A percentile compares a stretch with the other conserved stretches of the same genome.
phyloP scores from a whole-genome alignment of 1,284 basidiomycete genomes.

The Sporisorium exsertum region DNA sequence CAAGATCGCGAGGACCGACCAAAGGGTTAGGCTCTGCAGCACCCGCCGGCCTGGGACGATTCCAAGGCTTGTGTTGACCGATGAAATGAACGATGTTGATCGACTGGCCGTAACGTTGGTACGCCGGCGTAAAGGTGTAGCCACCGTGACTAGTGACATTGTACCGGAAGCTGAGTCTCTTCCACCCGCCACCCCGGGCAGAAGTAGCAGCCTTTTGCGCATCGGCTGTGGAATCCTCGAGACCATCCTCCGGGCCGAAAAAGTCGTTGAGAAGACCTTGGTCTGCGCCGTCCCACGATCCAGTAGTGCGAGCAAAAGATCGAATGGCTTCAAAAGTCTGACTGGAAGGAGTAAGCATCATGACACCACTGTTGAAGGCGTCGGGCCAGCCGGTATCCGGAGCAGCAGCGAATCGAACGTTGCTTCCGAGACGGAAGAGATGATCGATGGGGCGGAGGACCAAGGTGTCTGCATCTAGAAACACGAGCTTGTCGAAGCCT shows the following conservation, averaged over 20 bases:
- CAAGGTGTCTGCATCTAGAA: slow-evolving; percentile 95
- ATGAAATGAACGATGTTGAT: slow-evolving; percentile 95
- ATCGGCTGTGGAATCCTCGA: not conserved
- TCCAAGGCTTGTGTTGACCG: slow-evolving; percentile 93
- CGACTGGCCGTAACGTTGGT: slow-evolving; percentile 87
- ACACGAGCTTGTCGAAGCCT: slow-evolving; percentile 88
- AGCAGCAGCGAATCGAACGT: slow-evolving; percentile 77
- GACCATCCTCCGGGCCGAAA: slow-evolving; percentile 74
- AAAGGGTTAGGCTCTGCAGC: slow-evolving; percentile 67
- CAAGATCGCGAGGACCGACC: slow-evolving; percentile 23
- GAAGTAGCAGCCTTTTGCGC: slow-evolving; percentile 2
- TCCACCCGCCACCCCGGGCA: slow-evolving; percentile 79
- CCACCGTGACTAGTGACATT: slow-evolving; percentile 97
- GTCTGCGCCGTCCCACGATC: slow-evolving; percentile 96
- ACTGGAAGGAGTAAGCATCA: slow-evolving; percentile 84
- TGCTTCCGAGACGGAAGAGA: slow-evolving; percentile 49
- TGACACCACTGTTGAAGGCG: slow-evolving; percentile 96
- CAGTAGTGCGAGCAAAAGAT: slow-evolving; percentile 78
- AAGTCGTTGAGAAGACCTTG: slow-evolving; percentile 96
- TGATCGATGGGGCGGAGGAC: slow-evolving; percentile 74
- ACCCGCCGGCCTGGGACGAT: slow-evolving; percentile 62
- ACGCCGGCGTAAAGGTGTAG: slow-evolving; percentile 96
- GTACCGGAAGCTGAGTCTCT: slow-evolving; percentile 83
- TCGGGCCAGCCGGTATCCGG: slow-evolving; percentile 99
- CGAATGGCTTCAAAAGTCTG: slow-evolving; percentile 83